A percentile compares a stretch with the other conserved stretches of the same genome.
Evolutionary conservation across 2,329 filamentous ascomycete species (phyloP).

Genomic region (Shiraia sp.): DNA sequence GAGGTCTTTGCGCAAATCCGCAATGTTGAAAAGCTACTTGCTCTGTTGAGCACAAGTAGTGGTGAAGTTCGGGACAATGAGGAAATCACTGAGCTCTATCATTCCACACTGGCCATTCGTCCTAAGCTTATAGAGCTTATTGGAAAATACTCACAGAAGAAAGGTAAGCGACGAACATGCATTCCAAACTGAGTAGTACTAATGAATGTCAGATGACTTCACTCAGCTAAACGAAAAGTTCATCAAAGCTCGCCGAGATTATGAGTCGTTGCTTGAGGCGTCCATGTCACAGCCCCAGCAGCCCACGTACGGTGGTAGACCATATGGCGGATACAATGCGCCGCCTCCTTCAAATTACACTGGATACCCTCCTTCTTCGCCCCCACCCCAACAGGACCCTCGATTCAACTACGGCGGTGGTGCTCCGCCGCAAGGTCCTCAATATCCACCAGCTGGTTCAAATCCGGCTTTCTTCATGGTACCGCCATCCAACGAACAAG

Average conservation of each 20-base stretch:
- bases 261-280: constrained; percentile 91
- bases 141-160: constrained; percentile 99
- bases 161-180: constrained; percentile 62
- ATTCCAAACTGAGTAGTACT: constrained; percentile 2
- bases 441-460: constrained; percentile 44
- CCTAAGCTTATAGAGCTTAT: constrained; percentile 98
- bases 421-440: constrained; percentile 38
- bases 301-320: constrained; percentile 73
- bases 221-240: constrained; percentile 99
- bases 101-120: constrained; percentile 89
- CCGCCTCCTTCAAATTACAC: constrained; percentile 33
- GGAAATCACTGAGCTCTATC: constrained; percentile 89
- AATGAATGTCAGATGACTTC: constrained; percentile 75
- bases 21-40: constrained; percentile 81
- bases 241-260: constrained; percentile 96
- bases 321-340: constrained; percentile 39
- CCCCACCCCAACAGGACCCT: constrained; percentile 40
- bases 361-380: constrained; percentile 39
- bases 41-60: constrained; percentile 77
- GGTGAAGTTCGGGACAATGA: constrained; percentile 87
- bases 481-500: constrained; percentile 32
- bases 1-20: constrained; percentile 78
- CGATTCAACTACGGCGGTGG: constrained; percentile 33
- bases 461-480: constrained; percentile 47
- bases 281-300: constrained; percentile 95